These are phyloP conservation scores for Helminthosporium solani DNA, from an alignment of 2,329 filamentous ascomycete genomes.

Conservation along the genomic window DNA sequence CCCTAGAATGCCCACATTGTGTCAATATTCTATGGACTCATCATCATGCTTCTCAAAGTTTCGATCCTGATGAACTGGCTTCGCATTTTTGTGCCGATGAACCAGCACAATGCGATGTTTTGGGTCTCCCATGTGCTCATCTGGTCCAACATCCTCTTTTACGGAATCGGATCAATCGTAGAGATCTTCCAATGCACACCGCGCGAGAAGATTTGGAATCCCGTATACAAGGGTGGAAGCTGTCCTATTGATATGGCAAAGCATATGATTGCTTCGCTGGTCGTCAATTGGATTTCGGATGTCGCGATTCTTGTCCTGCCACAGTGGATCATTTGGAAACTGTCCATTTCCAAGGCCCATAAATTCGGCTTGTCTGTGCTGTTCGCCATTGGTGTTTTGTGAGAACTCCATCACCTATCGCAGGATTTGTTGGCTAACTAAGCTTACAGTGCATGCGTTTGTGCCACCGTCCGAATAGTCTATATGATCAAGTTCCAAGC, in stretches of 20 bases:
- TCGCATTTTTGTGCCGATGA: constrained; percentile 6
- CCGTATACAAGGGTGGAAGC: not conserved
- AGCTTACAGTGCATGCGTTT: not conserved
- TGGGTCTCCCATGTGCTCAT: constrained; percentile 9
- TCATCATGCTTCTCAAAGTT: constrained; percentile 7
- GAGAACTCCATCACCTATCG: not conserved
- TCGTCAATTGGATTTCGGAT: not conserved
- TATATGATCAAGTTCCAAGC: not conserved
- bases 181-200: constrained; percentile 6
- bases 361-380: not conserved
- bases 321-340: not conserved
- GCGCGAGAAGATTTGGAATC: constrained; percentile 5
- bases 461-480: constrained; percentile 1
- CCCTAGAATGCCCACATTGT: not conserved
- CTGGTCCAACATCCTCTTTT: constrained; percentile 10
- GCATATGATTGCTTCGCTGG: not conserved
- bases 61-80: constrained; percentile 8
- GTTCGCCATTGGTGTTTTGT: not conserved
- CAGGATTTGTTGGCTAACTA: not conserved
- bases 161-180: not conserved
- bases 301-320: not conserved
- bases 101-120: not conserved
- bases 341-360: not conserved
- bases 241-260: not conserved
- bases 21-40: not conserved